Evolutionary conservation across 352 stramenopile species (phyloP), one percentile per base, ranked within the genome.

Genomic region (Phytophthora tubulina): DNA sequence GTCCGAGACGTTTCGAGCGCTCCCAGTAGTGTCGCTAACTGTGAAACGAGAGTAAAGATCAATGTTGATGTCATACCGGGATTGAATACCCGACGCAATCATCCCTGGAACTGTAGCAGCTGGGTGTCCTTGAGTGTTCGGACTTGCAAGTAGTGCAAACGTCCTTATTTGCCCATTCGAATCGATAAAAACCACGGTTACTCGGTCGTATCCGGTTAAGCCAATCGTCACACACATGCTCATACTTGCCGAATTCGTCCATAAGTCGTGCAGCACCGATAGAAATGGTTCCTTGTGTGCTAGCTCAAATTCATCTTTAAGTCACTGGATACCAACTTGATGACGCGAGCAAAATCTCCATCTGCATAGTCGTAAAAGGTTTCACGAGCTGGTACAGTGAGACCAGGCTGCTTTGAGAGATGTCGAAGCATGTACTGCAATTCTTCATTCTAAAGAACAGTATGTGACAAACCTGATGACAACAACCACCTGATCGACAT

Each of bases 1-100:
- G 8, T 58, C 60, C 1, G 10, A 41, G 4, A 60, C 53, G n/a
- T 60, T 60, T 7, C 53, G n/a, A 27, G 52, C 36, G 10, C 17
- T 39, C 21, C 21, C 36, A 32, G 36, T 60, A 15, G 36, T 50
- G 38, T 50, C 53, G 3, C 21, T 50, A 3, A 60, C 53, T 21
- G 27, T 60, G 15, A 63, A 63, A 2, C 21, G 55, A 8, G 42
- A 17, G 21, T 42, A 39, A 21, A 21, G 27, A 44, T 63, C 30
- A 8, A 53, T 63, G 6, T 17, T 27, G 10, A 53, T 48, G 54
- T 3, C 17, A 39, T 49, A 50, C 2, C 53, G 21, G 9, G 17
- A 13, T n/a, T 39, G 53, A 50, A 60, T 50, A 31, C n/a, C 21
- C 15, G 53, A 9, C 3, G 5, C 38, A 14, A 60, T 60, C 4